phyloP scores from a whole-genome alignment of 73 alveolate genomes.

The Halteria grandinella region DNA sequence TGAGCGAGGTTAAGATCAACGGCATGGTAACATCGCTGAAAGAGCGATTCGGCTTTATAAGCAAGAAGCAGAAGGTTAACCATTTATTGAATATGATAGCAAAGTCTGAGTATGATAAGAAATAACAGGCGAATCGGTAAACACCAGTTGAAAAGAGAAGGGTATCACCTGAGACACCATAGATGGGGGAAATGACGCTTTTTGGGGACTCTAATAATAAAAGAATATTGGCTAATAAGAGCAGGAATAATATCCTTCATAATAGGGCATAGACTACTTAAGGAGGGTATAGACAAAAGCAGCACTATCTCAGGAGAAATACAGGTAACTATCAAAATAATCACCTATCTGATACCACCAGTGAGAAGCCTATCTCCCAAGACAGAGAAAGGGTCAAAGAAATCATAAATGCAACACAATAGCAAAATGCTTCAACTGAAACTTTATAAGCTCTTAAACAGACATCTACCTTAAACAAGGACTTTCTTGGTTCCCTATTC shows the following conservation, averaged over 20 bases:
- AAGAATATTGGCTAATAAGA: not conserved
- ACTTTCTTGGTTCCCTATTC: conserved; percentile 1
- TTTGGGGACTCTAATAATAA: not conserved
- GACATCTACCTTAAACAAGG: not conserved
- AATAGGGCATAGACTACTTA: conserved; percentile 1
- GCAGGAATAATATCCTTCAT: not conserved
- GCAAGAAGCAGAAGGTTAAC: conserved; percentile 28
- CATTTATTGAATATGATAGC: conserved; percentile 32
- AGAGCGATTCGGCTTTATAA: conserved; percentile 30
- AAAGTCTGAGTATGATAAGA: conserved; percentile 1
- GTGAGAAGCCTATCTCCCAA: conserved; percentile 3
- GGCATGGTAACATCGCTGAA: conserved; percentile 6
- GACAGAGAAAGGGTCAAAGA: too few relatives aligned
- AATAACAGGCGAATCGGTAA: not conserved
- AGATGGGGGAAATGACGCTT: not conserved
- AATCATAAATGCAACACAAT: not conserved
- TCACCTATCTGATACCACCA: too few relatives aligned
- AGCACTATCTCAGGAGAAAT: too few relatives aligned
- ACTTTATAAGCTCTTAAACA: not conserved
- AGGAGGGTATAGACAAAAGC: too few relatives aligned
- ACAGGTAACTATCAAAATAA: not conserved
- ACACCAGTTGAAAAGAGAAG: not conserved
- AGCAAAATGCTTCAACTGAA: too few relatives aligned
- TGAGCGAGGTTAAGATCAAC: conserved; percentile 25
- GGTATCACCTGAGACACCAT: too few relatives aligned